Percentiles rank a stretch among this genome's conserved stretches.
Evolutionary conservation across 2,329 filamentous ascomycete genomes (phyloP).

Genomic region (Neoscytalidium dimidiatum): DNA sequence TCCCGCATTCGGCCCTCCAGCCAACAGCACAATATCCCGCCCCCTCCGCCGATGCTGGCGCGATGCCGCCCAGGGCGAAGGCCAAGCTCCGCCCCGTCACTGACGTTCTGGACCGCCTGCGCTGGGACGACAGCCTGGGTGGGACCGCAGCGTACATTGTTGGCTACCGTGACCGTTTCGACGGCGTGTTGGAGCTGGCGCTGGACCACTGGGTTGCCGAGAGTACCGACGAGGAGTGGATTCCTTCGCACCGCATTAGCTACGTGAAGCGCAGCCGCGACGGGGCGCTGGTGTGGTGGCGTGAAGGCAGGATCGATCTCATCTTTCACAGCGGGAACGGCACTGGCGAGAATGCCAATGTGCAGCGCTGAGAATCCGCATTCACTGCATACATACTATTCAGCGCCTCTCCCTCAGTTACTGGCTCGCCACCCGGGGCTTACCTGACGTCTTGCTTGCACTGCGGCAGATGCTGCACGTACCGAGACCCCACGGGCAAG

Average conservation of each 20-base stretch:
- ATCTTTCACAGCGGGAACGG: conserved; percentile 41
- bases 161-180: conserved; percentile 52
- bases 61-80: background rate
- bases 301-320: conserved; percentile 41
- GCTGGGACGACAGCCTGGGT: conserved; percentile 38
- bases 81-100: conserved; percentile 22
- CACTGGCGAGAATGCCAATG: background rate
- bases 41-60: background rate
- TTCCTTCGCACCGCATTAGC: conserved; percentile 50
- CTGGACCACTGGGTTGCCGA: conserved; percentile 49
- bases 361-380: background rate
- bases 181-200: conserved; percentile 45
- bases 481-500: background rate
- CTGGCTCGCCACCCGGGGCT: background rate
- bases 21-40: background rate
- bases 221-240: conserved; percentile 52
- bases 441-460: background rate
- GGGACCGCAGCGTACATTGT: conserved; percentile 42
- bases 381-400: background rate
- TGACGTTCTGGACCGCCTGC: conserved; percentile 46
- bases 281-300: conserved; percentile 45
- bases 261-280: conserved; percentile 25
- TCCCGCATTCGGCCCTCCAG: background rate
- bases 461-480: background rate
- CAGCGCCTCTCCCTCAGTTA: background rate